Evolutionary conservation across 1,284 basidiomycete genomes (phyloP), one percentile per base, ranked within the genome.

Genomic region (Austroboletus novae-zelandiae): DNA sequence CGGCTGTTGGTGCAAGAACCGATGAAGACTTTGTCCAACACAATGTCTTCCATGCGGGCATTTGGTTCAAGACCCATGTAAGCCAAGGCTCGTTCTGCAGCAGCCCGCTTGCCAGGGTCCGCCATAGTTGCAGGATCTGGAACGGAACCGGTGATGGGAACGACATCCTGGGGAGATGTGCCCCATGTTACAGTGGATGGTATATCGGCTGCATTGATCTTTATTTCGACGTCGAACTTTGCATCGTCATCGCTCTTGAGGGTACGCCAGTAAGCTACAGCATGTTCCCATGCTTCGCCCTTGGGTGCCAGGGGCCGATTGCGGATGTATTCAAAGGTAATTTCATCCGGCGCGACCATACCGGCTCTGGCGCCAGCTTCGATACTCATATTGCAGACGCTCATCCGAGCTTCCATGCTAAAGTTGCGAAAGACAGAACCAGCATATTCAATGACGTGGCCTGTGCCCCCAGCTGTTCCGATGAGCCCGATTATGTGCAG

Each of bases 381-480:
- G 68, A 98, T 97, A 56, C 91, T 94, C 94, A 98, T 98, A 75
- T 98, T 98, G 73, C 94, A 97, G 59, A 94, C 92, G 60, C 91
- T 94, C 94, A 97, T 97, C 45, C 94, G 84, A 36, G 90, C 92
- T 69, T 98, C 94, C 92, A 97, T 95, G 64, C 89, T 92, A 66
- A 97, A 89, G 14, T 80, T 80, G 52, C 93, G 90, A 72, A 98
- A 92, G 48, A 94, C 91, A 2, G 89, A 90, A 9, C 94, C 94
- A 45, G 93, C 87, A 65, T 90, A 98, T 72, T 98, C 94, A 66
- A 98, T 94, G 56, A 97, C 93, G 60, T 79, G 83, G 11, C 94
- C 95, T 7, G 91, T 98, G 43, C 94, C 95, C 57, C 94, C 94
- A 25, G 94, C 94, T 25, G 94, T 96, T 54, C 94, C 94, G 63